A percentile compares a stretch with the other conserved stretches of the same genome.
Evolutionary conservation across 495 filamentous ascomycete species (phyloP).

Genomic region (Chlorociboria aeruginascens): DNA sequence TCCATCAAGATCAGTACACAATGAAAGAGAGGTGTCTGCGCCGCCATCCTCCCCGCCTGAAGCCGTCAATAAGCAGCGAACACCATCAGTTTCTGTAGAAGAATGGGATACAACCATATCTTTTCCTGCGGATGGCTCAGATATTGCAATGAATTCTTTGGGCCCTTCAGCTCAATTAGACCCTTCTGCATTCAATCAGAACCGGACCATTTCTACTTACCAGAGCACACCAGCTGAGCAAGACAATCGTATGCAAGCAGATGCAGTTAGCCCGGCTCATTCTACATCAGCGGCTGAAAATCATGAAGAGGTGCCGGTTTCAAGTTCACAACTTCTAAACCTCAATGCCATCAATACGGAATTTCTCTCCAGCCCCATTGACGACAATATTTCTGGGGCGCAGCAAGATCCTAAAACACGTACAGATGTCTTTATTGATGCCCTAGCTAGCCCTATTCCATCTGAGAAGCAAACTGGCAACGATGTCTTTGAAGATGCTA

Average conservation of each 20-base stretch:
- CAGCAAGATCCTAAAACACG: slow-evolving; percentile 3
- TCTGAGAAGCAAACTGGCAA: slow-evolving; percentile 8
- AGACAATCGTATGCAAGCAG: neutral
- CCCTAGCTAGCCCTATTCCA: slow-evolving; percentile 26
- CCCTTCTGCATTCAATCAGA: slow-evolving; percentile 2
- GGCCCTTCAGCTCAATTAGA: slow-evolving; percentile 18
- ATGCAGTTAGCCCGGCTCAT: no score
- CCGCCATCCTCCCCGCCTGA: slow-evolving; percentile 43
- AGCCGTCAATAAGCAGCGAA: slow-evolving; percentile 1
- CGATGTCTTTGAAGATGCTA: slow-evolving; percentile 17
- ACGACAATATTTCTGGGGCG: no score
- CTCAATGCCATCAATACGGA: no score
- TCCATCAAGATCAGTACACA: slow-evolving; percentile 31
- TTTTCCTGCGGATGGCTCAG: slow-evolving; percentile 3
- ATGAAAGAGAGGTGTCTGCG: slow-evolving; percentile 31
- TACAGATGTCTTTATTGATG: slow-evolving; percentile 30
- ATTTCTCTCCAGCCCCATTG: no score
- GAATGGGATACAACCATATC: slow-evolving; percentile 9
- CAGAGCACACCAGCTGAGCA: slow-evolving; percentile 1
- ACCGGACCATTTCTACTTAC: slow-evolving; percentile 2
- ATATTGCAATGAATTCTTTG: neutral
- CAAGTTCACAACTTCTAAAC: no score
- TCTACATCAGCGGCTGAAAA: no score
- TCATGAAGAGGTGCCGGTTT: no score
- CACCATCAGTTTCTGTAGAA: neutral